phyloP scores from a whole-genome alignment of 2,329 filamentous ascomycete genomes.

The Ceratocystis eucalypticola region DNA sequence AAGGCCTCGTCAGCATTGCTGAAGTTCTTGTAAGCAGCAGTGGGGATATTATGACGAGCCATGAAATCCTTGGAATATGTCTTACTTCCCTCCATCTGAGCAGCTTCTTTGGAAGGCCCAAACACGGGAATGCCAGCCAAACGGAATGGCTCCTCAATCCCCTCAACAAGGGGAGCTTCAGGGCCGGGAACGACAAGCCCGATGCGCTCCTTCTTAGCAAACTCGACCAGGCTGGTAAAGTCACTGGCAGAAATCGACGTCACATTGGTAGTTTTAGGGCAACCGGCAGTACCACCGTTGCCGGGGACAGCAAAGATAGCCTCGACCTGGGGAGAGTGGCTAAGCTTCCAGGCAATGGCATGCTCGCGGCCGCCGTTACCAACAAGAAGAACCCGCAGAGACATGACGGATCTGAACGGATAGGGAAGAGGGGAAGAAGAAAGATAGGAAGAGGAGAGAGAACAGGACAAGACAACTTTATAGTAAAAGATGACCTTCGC shows the following conservation, averaged over 20 bases:
- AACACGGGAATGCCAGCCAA: conserved; percentile 64
- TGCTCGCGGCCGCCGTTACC: conserved; percentile 93
- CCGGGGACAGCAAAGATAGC: conserved; percentile 60
- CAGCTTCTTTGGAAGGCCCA: conserved; percentile 71
- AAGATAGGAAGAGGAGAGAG: not conserved
- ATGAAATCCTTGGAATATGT: conserved; percentile 98
- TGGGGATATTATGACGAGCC: conserved; percentile 79
- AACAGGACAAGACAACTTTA: not conserved
- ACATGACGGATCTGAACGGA: conserved; percentile 8
- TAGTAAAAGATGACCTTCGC: not conserved
- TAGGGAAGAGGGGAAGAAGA: not conserved
- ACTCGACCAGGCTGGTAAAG: conserved; percentile 61
- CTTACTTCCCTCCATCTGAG: conserved; percentile 90
- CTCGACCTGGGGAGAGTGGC: conserved; percentile 65
- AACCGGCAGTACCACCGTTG: conserved; percentile 71
- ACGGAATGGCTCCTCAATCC: conserved; percentile 73
- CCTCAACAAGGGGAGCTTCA: conserved; percentile 85
- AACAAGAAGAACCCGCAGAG: conserved; percentile 59
- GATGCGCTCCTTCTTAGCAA: conserved; percentile 58
- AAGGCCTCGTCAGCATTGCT: conserved; percentile 58
- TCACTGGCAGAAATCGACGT: conserved; percentile 56
- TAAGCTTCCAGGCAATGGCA: conserved; percentile 85
- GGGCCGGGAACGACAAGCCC: conserved; percentile 83
- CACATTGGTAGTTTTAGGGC: conserved; percentile 61
- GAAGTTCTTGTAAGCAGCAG: conserved; percentile 84